Base-by-base conservation (phyloP, 495 filamentous ascomycete genomes). In the Talaromyces liani region DNA sequence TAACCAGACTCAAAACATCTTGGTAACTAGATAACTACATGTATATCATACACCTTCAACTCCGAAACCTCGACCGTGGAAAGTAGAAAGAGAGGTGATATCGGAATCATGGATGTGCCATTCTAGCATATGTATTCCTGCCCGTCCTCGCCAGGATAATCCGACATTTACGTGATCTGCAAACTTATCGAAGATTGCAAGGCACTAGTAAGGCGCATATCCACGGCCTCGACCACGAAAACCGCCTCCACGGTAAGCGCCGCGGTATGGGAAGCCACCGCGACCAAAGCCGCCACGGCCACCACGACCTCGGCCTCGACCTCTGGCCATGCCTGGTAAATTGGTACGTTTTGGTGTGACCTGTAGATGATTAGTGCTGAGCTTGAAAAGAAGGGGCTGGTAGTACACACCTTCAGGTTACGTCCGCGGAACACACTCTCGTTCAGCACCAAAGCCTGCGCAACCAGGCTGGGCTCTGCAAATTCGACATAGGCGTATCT, bases 401-500 rank as follows among this genome's bases (percentile, higher is more conserved):
- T 14, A 58, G 20, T n/a, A 63, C 78, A 67, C 68, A 92, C 95
- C 87, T 99, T 98, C 67, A 99, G 83, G 70, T 91, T 93, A 65
- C 95, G 85, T 59, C 92, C 94, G 65, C 93, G 91, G 76, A 99
- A 97, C 64, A 96, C 85, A 74, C 92, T 97, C 74, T 98, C 95
- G 70, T 99, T 98, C 66, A 99, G 78, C 18, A 97, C 91, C 58
- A 99, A 83, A 12, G 95, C 95, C 73, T 96, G 90, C 25, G 91
- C 90, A 62, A 99, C 93, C 33, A 97, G 82, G 73, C 87, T 91
- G 31, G 95, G 94, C 75, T 99, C 95, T 18, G 91, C 88, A 69
- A 99, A 99, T 75, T 99, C 95, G 63, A 99, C 95, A 76, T 99
- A 99, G 68, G 95, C 95, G 76, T 99, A 99, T 33, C 93, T 98